Conservation (phyloP, 768 basidiomycete species). For the Glaciozyma antarctica region DNA sequence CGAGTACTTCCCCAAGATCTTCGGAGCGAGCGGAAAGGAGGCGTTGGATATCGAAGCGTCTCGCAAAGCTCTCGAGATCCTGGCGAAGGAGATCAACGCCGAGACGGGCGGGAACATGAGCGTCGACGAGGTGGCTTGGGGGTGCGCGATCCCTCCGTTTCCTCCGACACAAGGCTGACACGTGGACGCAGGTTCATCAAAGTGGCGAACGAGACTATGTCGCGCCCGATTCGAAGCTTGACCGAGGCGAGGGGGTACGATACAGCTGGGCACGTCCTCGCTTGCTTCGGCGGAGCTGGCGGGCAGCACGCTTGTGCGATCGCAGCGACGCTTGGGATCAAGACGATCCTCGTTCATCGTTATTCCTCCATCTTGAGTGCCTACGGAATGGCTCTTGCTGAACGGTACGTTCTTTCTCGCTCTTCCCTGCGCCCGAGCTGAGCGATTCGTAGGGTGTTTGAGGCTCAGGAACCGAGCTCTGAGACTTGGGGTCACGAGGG, state of each 20-base stretch:
- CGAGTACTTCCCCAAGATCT: constrained; percentile 88
- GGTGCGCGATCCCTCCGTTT: constrained; percentile 34
- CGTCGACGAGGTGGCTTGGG: constrained; percentile 80
- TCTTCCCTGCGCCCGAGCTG: neutral
- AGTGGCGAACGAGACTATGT: constrained; percentile 95
- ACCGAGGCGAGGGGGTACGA: constrained; percentile 27
- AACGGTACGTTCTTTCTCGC: neutral
- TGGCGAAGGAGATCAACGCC: constrained; percentile 63
- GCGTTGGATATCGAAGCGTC: constrained; percentile 69
- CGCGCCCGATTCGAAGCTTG: constrained; percentile 57
- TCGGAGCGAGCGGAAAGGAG: constrained; percentile 79
- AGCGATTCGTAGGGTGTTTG: neutral
- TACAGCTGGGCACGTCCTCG: constrained; percentile 32
- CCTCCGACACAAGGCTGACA: no score
- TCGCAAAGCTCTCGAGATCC: constrained; percentile 53
- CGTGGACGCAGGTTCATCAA: constrained; percentile 41
- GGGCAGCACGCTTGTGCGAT: constrained; percentile 67
- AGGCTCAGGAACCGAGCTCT: neutral
- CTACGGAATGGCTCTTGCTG: constrained; percentile 65
- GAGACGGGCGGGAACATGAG: constrained; percentile 45
- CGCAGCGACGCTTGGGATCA: constrained; percentile 72
- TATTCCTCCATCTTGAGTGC: constrained; percentile 90
- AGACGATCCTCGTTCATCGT: constrained; percentile 75
- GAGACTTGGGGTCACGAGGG: neutral
- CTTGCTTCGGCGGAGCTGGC: constrained; percentile 40